Conservation (phyloP, 768 basidiomycete species). For the Cystobasidiopsis lactophilus region DNA sequence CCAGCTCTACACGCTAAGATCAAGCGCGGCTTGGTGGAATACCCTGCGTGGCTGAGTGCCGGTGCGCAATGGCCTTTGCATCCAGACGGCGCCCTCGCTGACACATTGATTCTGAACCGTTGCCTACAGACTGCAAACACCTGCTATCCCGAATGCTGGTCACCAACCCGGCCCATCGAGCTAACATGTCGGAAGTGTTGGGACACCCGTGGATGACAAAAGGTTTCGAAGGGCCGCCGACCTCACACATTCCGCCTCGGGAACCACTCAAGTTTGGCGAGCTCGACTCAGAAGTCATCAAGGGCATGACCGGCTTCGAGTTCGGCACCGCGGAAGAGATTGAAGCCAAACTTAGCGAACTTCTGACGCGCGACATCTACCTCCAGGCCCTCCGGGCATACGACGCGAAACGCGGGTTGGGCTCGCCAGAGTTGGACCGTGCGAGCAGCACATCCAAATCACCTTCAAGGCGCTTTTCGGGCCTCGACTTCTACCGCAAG, state of each 20-base stretch:
- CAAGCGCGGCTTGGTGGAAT: slow-evolving; percentile 88
- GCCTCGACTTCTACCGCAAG: slow-evolving; percentile 74
- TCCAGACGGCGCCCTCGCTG: not conserved
- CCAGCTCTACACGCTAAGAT: slow-evolving; percentile 97
- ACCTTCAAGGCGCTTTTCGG: slow-evolving; percentile 55
- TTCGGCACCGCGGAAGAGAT: slow-evolving; percentile 80
- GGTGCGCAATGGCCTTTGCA: slow-evolving; percentile 32
- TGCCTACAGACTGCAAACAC: slow-evolving; percentile 63
- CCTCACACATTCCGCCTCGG: slow-evolving; percentile 64
- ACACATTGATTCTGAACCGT: not conserved
- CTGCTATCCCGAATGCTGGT: slow-evolving; percentile 87
- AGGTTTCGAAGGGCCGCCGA: slow-evolving; percentile 56
- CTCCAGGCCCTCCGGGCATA: slow-evolving; percentile 47
- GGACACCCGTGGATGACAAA: slow-evolving; percentile 82
- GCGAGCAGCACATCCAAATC: not conserved
- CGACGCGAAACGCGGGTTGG: slow-evolving; percentile 34
- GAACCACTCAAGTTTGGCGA: slow-evolving; percentile 76
- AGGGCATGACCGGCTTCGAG: slow-evolving; percentile 87
- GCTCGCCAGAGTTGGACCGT: not conserved
- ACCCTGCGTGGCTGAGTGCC: slow-evolving; percentile 85
- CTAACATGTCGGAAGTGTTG: slow-evolving; percentile 62
- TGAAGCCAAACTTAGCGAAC: slow-evolving; percentile 42
- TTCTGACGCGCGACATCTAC: slow-evolving; percentile 62
- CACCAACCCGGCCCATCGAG: slow-evolving; percentile 66
- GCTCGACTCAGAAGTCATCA: slow-evolving; percentile 63